Conservation (phyloP, 148 eudicot species). For the Rhododendron simsii region DNA sequence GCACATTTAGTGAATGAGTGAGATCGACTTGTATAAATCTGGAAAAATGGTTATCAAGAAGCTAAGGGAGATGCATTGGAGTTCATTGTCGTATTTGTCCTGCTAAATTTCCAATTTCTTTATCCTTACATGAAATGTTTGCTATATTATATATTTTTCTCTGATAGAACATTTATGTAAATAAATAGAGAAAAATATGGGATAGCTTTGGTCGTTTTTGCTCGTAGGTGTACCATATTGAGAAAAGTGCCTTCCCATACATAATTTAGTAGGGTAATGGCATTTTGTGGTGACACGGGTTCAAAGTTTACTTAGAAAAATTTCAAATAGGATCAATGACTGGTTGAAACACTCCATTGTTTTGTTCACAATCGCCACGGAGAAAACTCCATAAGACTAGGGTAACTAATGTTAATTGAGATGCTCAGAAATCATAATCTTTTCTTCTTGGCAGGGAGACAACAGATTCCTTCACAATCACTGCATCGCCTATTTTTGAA, state of each 20-base stretch:
- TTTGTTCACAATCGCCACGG: neutral
- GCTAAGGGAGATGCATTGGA: too few relatives aligned
- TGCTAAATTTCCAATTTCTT: too few relatives aligned
- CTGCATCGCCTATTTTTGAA: constrained; percentile 74
- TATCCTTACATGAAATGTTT: too few relatives aligned
- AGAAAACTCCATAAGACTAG: neutral
- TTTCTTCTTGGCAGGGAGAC: constrained; percentile 51
- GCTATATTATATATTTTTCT: too few relatives aligned
- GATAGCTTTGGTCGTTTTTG: too few relatives aligned
- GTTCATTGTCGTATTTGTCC: too few relatives aligned
- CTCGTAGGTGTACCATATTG: neutral
- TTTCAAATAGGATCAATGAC: neutral
- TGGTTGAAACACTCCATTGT: neutral
- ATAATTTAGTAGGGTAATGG: neutral
- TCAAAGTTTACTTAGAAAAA: neutral
- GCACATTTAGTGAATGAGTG: neutral
- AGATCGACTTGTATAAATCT: too few relatives aligned
- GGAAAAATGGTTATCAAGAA: too few relatives aligned
- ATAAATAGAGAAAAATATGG: too few relatives aligned
- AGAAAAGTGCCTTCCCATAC: neutral
- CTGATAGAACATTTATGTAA: too few relatives aligned
- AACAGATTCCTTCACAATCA: constrained; percentile 59
- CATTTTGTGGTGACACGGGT: neutral
- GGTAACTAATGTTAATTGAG: neutral
- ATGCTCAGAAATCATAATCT: neutral